Evolutionary conservation across 2,329 filamentous ascomycete species (phyloP), one percentile per base, ranked within the genome.

Genomic region (Aspergillus clavatus): DNA sequence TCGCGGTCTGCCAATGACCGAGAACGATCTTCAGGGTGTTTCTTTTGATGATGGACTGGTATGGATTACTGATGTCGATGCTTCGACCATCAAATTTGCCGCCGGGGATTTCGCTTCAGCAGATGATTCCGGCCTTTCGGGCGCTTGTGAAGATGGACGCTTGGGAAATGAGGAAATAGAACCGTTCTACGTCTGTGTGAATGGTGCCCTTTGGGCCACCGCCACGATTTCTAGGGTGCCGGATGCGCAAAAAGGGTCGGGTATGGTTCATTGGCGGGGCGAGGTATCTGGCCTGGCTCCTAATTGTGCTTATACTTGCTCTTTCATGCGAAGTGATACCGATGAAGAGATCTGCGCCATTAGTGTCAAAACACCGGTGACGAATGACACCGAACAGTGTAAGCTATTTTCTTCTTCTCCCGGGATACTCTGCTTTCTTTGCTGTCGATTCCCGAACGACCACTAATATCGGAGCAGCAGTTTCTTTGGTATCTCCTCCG

Each of bases 251-350:
- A 67, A 67, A 55, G 71, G 68, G 48, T 72, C 56, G 55, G 72
- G 65, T 55, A 61, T 67, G 61, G 67, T 59, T 57, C 71, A 73
- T 49, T 84, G 78, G 76, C 69, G 73, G 44, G 81, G 80, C 52
- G 79, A 82, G 62, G 81, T 84, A 42, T 82, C 79, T 48, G 81
- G 81, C 48, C 73, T 84, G 38, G 81, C 81, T 12, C 79, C 81
- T 14, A 74, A 81, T 53, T 82, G 79, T 57, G 81, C 78, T 57
- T 84, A 84, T 61, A 76, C 73, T 43, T 83, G 79, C 63, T 80
- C 82, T 54, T 80, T 84, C 56, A 72, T 83, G 43, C 72, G 76
- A 52, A 76, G 73, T 50, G 72, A 74, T 53, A 78, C 75, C 51
- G 71, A 78, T 48, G 71, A 76, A 58, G 74, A 80, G 53, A 76